Base-by-base conservation (phyloP, 805 yeast genomes). In the Candida maltosa region DNA sequence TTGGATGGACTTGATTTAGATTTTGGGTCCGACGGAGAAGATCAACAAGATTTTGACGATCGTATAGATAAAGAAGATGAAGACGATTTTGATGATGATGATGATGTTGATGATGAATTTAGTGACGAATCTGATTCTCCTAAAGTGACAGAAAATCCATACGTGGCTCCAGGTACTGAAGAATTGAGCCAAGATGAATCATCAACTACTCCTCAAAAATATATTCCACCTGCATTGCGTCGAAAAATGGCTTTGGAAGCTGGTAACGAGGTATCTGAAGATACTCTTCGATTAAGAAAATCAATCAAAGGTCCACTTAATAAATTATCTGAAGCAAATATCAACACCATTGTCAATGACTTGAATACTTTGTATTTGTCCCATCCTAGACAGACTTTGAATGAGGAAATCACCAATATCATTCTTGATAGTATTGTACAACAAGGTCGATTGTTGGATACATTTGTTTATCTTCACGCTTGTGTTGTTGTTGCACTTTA, bases 151-250 rank as follows among this genome's bases (percentile, higher is more conserved):
- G 95, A 85, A 52, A 87, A 87, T 46, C 94, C 95, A 4, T 85
- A 80, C 49, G 74, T 78, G 26, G 84, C 88, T 0, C 85, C 87
- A 8, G 63, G 39, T 5, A 17, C 38, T 7, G 39, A 38, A 4
- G 29, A 16, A 8, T 35, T 23, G 3, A 29, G 29, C 12, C 22
- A 17, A 22, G 34, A 19, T 29, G 55, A 36, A 26, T 16, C 32
- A 6, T 42, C 50, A 2, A 15, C 23, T 6, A 35, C 56, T 0
- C 63, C 69, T 1, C 69, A 44, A 12, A 56, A 75, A 42, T 91
- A 93, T 52, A 64, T 91, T 11, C 97, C 98, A 1, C 98, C 97
- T 0, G 88, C 95, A 0, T 57, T 84, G 38, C 73, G 97, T 39
- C 70, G 76, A 29, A 72, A 69, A 47, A 48, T 65, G 52, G 70